A percentile compares a stretch with the other conserved stretches of the same genome.
Evolutionary conservation across 1,284 basidiomycete species (phyloP).

Genomic region (Trichosporon sp.): DNA sequence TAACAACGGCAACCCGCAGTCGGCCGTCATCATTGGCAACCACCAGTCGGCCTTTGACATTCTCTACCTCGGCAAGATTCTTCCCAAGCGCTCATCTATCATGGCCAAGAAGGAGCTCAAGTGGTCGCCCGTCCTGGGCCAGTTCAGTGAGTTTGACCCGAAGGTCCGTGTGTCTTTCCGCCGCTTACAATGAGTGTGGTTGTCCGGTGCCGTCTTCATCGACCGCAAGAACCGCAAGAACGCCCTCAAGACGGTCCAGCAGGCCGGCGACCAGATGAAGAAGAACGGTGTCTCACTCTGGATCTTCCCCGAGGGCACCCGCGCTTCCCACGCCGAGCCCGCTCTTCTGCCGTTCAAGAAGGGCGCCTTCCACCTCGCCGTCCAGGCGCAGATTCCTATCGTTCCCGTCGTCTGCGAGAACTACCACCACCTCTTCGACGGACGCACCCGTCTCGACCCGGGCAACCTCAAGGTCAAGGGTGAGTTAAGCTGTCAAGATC

Average conservation of each 20-base stretch:
- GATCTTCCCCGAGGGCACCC: slow-evolving; percentile 92
- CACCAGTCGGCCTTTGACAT: slow-evolving; percentile 92
- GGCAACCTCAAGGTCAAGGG: slow-evolving; percentile 81
- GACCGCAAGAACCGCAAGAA: slow-evolving; percentile 77
- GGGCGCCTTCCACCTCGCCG: slow-evolving; percentile 94
- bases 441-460: slow-evolving; percentile 72
- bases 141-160: slow-evolving; percentile 63
- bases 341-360: slow-evolving; percentile 91
- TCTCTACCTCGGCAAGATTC: slow-evolving; percentile 79
- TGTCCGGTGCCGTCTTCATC: slow-evolving; percentile 92
- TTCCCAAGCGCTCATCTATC: slow-evolving; percentile 80
- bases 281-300: slow-evolving; percentile 69
- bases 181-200: slow-evolving; percentile 62
- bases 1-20: slow-evolving; percentile 59
- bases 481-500: slow-evolving; percentile 56
- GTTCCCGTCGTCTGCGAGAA: slow-evolving; percentile 93
- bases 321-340: slow-evolving; percentile 69
- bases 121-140: slow-evolving; percentile 82
- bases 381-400: slow-evolving; percentile 79
- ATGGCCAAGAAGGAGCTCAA: slow-evolving; percentile 93
- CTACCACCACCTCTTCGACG: slow-evolving; percentile 79
- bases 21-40: slow-evolving; percentile 76
- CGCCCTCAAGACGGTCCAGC: slow-evolving; percentile 74
- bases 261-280: slow-evolving; percentile 83
- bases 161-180: not conserved